Evolutionary conservation across 1,139 yeast genomes (phyloP), one percentile per base, ranked within the genome.

Genomic region (Ashbya aceris): DNA sequence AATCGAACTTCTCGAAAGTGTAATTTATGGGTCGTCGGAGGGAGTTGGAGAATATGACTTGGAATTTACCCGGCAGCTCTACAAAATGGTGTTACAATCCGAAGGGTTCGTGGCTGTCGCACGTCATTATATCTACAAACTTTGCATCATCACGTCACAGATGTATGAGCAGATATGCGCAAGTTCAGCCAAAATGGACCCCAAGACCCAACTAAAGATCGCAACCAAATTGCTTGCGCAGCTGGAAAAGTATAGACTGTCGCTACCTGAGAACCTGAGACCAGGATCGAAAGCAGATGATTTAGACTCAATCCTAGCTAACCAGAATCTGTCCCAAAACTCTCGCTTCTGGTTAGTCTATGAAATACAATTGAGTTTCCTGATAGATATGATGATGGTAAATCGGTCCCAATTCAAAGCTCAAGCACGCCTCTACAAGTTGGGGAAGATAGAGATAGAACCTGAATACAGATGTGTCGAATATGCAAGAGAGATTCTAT

Each of bases 401-500:
- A 42, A 42, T 17, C 36, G 37, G 28, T 30, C 38, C 8, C n/a
- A 35, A 13, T 42, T 35, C 38, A 42, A 42, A 26, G 36, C 27
- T 2, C 40, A 42, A 33, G 14, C 30, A 2, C 30, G 20, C 27
- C 29, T 39, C 30, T 36, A 36, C 28, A 30, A 27, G 11, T 8
- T 9, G 10, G 40, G 40, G 28, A 13, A 12, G 26, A 13, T 13
- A 8, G 33, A 26, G 2, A 13, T 13, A n/a, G 33, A 30, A 7
- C 45, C 42, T 5, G 23, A 31, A n/a, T 42, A 36, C 35, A 39
- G 39, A 32, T 30, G 45, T 26, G 40, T 42, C 8, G 12, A 31
- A n/a, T 31, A 39, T 5, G 40, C 45, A 4, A 30, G 45, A 10
- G 12, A 20, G 4, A 35, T 33, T 13, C 31, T 42, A 9, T n/a